These are phyloP conservation scores for Suhomyces maxii DNA, from an alignment of 1,139 yeast genomes.

Conservation along the genomic window DNA sequence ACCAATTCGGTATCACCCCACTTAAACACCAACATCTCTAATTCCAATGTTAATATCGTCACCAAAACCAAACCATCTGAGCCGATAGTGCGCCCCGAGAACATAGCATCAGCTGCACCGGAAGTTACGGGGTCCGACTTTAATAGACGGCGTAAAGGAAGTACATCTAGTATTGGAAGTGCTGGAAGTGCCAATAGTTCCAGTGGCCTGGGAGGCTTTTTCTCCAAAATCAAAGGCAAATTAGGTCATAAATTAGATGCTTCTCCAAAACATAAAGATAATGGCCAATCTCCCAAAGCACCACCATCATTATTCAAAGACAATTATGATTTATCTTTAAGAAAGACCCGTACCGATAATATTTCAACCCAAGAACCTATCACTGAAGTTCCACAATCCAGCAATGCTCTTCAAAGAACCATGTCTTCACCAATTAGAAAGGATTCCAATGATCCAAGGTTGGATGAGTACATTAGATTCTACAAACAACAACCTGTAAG, in stretches of 20 bases:
- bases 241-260: conserved; percentile 15
- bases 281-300: conserved; percentile 3
- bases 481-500: conserved; percentile 39
- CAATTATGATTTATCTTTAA: conserved; percentile 11
- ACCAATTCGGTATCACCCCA: conserved; percentile 13
- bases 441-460: conserved; percentile 45
- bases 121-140: conserved; percentile 6
- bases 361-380: neutral
- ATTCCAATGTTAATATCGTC: conserved; percentile 31
- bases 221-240: conserved; percentile 39
- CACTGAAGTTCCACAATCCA: neutral
- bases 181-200: conserved; percentile 16
- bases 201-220: conserved; percentile 29
- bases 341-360: conserved; percentile 2
- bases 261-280: neutral
- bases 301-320: conserved; percentile 14
- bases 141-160: conserved; percentile 14
- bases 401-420: conserved; percentile 11
- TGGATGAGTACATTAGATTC: conserved; percentile 57
- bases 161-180: conserved; percentile 19
- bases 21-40: conserved; percentile 33
- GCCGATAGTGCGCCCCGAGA: conserved; percentile 35
- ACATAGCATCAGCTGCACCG: conserved; percentile 13
- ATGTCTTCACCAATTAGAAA: conserved; percentile 18
- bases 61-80: conserved; percentile 39